These are phyloP conservation scores for Tolypocladium tundrense DNA, from an alignment of 2,329 filamentous ascomycete genomes.

Conservation along the genomic window DNA sequence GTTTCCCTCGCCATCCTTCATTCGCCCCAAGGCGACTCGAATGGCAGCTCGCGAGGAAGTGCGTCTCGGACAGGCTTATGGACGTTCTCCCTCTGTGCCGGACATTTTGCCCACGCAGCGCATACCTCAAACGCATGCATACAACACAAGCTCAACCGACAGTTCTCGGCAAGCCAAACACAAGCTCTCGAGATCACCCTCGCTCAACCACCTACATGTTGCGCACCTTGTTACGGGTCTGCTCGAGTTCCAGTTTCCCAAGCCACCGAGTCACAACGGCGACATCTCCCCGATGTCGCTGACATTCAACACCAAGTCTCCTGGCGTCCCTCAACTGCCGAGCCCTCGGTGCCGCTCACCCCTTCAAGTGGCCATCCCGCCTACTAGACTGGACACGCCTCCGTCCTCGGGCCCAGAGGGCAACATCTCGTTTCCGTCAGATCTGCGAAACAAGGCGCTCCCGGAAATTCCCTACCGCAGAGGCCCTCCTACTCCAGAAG, in stretches of 20 bases:
- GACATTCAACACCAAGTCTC: slow-evolving; percentile 9
- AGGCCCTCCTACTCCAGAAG: slow-evolving; percentile 18
- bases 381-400: slow-evolving; percentile 18
- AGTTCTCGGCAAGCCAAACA: slow-evolving; percentile 2
- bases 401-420: slow-evolving; percentile 20
- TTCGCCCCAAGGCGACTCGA: slow-evolving; percentile 41
- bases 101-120: slow-evolving; percentile 6
- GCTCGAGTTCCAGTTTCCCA: slow-evolving; percentile 27
- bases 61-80: slow-evolving; percentile 16
- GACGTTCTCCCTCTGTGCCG: slow-evolving; percentile 18
- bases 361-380: slow-evolving; percentile 9
- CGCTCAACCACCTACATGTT: slow-evolving; percentile 10
- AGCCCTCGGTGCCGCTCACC: slow-evolving; percentile 15
- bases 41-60: slow-evolving; percentile 48
- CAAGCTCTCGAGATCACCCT: slow-evolving; percentile 12
- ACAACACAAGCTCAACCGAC: slow-evolving; percentile 5
- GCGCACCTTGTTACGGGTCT: slow-evolving; percentile 18
- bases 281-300: slow-evolving; percentile 14
- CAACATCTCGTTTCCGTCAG: slow-evolving; percentile 2
- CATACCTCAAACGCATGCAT: slow-evolving; percentile 3
- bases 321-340: slow-evolving; percentile 13
- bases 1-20: slow-evolving; percentile 44
- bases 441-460: slow-evolving; percentile 6
- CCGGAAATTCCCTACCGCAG: slow-evolving; percentile 6
- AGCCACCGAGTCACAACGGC: slow-evolving; percentile 17